Conservation (phyloP, 768 basidiomycete species). For the Boletus eberwhitei region DNA sequence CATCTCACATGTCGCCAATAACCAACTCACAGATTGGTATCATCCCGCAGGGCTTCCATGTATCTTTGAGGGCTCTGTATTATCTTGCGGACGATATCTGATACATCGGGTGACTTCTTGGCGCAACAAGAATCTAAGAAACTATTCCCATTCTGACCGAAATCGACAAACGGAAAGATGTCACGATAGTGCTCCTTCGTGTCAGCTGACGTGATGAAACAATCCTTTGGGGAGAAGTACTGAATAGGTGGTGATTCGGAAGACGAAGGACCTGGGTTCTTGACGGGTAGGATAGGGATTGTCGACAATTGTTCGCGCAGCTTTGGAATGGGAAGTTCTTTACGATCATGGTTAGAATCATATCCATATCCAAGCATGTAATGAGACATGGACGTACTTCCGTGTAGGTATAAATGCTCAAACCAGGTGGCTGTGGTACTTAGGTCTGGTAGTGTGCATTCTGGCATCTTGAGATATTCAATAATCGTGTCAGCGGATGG, state of each 20-base stretch:
- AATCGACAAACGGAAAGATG: slow-evolving; percentile 13
- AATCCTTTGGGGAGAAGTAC: slow-evolving; percentile 9
- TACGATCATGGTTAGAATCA: not conserved
- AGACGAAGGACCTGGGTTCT: not conserved
- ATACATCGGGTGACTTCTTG: slow-evolving; percentile 11
- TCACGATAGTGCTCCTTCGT: slow-evolving; percentile 10
- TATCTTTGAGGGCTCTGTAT: slow-evolving; percentile 2
- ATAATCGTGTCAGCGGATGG: slow-evolving; percentile 3
- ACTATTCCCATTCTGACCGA: slow-evolving; percentile 4
- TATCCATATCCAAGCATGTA: not conserved
- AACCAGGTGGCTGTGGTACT: slow-evolving; percentile 7
- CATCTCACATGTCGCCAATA: not conserved
- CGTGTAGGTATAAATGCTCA: slow-evolving; percentile 2
- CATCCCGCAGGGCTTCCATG: not conserved
- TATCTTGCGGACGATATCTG: slow-evolving; percentile 11
- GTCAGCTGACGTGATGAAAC: slow-evolving; percentile 5
- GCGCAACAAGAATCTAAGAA: slow-evolving; percentile 11
- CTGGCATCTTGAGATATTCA: not conserved
- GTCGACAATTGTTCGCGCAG: slow-evolving; percentile 8
- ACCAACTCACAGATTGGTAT: slow-evolving; percentile 2
- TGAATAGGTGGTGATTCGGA: not conserved
- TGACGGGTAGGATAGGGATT: slow-evolving; percentile 12
- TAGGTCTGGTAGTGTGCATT: not conserved
- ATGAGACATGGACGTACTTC: slow-evolving; percentile 5
- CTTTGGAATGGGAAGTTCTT: slow-evolving; percentile 9